Conservation (phyloP, 768 basidiomycete genomes). For the Mycena galericulata region DNA sequence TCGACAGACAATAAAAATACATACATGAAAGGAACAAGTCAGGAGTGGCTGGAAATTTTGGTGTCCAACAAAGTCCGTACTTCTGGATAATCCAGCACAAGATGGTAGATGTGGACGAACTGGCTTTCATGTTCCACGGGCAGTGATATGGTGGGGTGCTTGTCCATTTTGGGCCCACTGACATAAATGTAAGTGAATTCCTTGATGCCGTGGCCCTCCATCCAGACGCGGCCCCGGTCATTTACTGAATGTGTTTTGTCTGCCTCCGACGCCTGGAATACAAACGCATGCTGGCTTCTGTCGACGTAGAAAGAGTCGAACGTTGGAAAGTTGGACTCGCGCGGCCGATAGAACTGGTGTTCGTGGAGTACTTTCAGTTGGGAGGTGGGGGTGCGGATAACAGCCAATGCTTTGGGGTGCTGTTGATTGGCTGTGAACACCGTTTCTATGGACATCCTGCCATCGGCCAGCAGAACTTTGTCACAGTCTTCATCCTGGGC, state of each 20-base stretch:
- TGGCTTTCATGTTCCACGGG: conserved; percentile 12
- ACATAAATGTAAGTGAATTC: conserved; percentile 14
- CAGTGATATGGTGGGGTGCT: conserved; percentile 16
- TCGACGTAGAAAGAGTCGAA: conserved; percentile 19
- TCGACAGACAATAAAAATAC: too few species aligned
- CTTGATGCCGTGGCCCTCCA: conserved; percentile 11
- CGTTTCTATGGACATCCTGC: conserved; percentile 12
- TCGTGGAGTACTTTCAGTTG: conserved; percentile 4
- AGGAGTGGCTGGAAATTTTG: conserved; percentile 8
- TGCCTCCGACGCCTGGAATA: conserved; percentile 16
- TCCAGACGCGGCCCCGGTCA: conserved; percentile 6
- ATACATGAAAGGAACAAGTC: conserved; percentile 15
- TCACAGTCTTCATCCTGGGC: conserved; percentile 10
- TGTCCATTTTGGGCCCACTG: conserved; percentile 14
- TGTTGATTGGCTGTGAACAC: conserved; percentile 7
- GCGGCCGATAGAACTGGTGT: conserved; percentile 18
- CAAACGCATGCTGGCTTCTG: conserved; percentile 2
- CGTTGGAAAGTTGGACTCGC: conserved; percentile 13
- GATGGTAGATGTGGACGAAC: conserved; percentile 11
- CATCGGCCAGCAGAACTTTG: conserved; percentile 13
- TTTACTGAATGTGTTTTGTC: conserved; percentile 12
- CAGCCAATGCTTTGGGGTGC: conserved; percentile 5
- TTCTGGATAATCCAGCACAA: conserved; percentile 18
- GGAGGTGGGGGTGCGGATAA: conserved; percentile 13
- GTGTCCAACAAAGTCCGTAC: conserved; percentile 10